A percentile compares a stretch with the other conserved stretches of the same genome.
Evolutionary conservation across 2,329 filamentous ascomycete species (phyloP).

Genomic region (Colletotrichum coccodes): DNA sequence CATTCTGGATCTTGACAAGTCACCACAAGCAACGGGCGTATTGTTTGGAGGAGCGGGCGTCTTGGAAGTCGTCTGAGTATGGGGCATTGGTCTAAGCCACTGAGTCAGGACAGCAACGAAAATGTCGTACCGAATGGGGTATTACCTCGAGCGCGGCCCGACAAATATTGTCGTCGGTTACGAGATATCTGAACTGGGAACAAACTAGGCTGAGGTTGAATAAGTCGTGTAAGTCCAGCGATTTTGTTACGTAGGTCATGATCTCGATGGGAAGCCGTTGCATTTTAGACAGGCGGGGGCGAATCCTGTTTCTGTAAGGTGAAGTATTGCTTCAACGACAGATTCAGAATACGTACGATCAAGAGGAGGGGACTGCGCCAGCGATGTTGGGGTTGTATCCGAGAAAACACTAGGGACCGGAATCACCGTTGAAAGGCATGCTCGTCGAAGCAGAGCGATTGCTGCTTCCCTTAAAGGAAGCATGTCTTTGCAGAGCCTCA

Average conservation of each 20-base stretch:
- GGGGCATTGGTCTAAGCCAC: conserved; percentile 32
- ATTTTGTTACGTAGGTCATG: conserved; percentile 64
- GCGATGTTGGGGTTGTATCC: too few relatives aligned
- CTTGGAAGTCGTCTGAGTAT: conserved; percentile 37
- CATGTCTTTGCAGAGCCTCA: too few relatives aligned
- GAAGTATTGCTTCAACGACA: too few relatives aligned
- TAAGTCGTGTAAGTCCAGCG: conserved; percentile 67
- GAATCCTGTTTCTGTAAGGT: too few relatives aligned
- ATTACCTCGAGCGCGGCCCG: conserved; percentile 67
- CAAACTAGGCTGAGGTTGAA: conserved; percentile 65
- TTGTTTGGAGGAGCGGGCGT: conserved; percentile 32
- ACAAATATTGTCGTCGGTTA: conserved; percentile 66
- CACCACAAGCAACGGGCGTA: conserved; percentile 66
- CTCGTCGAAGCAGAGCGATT: too few relatives aligned
- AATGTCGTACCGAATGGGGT: not conserved
- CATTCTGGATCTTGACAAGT: conserved; percentile 68
- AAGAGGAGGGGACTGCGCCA: too few relatives aligned
- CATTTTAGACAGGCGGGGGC: too few relatives aligned
- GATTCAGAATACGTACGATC: too few relatives aligned
- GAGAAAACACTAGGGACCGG: too few relatives aligned
- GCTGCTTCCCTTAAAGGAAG: too few relatives aligned
- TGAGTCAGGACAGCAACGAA: conserved; percentile 32
- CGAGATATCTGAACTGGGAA: conserved; percentile 58
- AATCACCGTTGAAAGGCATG: too few relatives aligned
- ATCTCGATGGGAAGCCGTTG: conserved; percentile 69